phyloP scores from a whole-genome alignment of 331 rosid species.

The Quercus lobata region DNA sequence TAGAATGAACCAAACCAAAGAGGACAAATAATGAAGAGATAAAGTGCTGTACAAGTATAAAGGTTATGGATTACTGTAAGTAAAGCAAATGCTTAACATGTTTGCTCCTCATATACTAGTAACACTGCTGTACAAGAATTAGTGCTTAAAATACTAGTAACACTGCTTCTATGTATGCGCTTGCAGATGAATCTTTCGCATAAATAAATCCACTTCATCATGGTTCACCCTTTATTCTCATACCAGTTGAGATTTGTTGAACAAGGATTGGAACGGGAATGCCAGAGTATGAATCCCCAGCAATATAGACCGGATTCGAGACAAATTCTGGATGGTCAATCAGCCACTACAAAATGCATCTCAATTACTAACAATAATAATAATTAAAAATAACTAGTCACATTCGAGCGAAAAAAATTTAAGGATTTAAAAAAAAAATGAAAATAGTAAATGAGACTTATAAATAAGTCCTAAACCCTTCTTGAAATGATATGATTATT shows the following conservation, averaged over 20 bases:
- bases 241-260: slow-evolving; percentile 52
- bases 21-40: background rate
- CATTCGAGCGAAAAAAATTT: background rate
- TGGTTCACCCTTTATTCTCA: background rate
- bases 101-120: background rate
- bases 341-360: slow-evolving; percentile 48
- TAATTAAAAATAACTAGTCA: background rate
- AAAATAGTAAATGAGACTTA: too few relatives aligned
- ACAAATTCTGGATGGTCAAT: slow-evolving; percentile 47
- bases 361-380: background rate
- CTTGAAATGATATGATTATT: too few relatives aligned
- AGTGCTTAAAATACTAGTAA: too few relatives aligned
- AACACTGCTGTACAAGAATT: too few relatives aligned
- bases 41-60: background rate
- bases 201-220: background rate
- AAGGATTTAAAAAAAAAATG: background rate
- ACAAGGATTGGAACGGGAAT: slow-evolving; percentile 43
- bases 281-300: slow-evolving; percentile 73
- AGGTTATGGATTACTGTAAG: background rate
- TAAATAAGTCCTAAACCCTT: too few relatives aligned
- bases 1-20: background rate
- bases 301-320: slow-evolving; percentile 44
- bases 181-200: background rate
- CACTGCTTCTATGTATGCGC: too few relatives aligned
- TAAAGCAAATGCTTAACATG: background rate